These are phyloP conservation scores for Globisporangium orthogonon DNA, from an alignment of 352 stramenopile species.

Conservation along the genomic window DNA sequence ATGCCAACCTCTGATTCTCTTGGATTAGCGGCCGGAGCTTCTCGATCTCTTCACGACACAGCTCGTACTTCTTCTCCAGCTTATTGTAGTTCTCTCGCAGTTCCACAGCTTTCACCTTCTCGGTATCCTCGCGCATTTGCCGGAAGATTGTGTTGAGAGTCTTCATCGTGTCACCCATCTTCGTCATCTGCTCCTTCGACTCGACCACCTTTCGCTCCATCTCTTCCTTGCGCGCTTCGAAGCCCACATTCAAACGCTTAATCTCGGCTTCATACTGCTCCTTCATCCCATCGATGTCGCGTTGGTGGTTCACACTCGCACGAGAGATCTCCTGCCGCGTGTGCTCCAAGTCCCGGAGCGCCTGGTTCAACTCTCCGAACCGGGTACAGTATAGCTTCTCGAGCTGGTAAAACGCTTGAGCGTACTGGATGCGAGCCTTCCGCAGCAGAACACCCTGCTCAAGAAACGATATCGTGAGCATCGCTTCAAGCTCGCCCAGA, in stretches of 20 bases:
- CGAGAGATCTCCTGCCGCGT: slow-evolving; percentile 26
- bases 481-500: slow-evolving; percentile 79
- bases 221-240: slow-evolving; percentile 46
- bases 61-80: slow-evolving; percentile 66
- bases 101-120: slow-evolving; percentile 86
- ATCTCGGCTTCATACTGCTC: slow-evolving; percentile 51
- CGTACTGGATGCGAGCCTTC: slow-evolving; percentile 77
- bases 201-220: slow-evolving; percentile 67
- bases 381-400: slow-evolving; percentile 42
- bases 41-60: slow-evolving; percentile 52
- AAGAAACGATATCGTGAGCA: slow-evolving; percentile 85
- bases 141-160: slow-evolving; percentile 91
- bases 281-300: slow-evolving; percentile 34
- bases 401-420: slow-evolving; percentile 68
- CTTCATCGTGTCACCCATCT: slow-evolving; percentile 91
- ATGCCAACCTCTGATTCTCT: slow-evolving; percentile 39
- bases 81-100: slow-evolving; percentile 72
- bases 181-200: slow-evolving; percentile 75
- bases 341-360: slow-evolving; percentile 29
- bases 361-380: slow-evolving; percentile 24
- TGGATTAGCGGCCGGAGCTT: slow-evolving; percentile 44
- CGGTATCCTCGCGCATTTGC: slow-evolving; percentile 90
- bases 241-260: slow-evolving; percentile 25
- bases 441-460: slow-evolving; percentile 81
- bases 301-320: slow-evolving; percentile 29